Percentiles rank a stretch among this genome's conserved stretches.
phyloP scores from a whole-genome alignment of 225 moss, liverwort and hornwort species.

The Physcomitrium patens region DNA sequence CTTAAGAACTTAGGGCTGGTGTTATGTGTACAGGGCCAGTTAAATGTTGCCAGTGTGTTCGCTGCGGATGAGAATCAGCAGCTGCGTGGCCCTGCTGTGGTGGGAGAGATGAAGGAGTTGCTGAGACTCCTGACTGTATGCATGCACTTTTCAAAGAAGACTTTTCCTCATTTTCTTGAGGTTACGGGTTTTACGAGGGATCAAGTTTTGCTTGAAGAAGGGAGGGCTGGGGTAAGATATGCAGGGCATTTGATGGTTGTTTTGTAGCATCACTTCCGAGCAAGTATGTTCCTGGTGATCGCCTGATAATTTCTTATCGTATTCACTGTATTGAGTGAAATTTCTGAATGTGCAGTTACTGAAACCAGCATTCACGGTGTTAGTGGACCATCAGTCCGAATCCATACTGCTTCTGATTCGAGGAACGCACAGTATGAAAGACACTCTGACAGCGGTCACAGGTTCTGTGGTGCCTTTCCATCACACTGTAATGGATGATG shows the following conservation, averaged over 20 bases:
- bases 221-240: slow-evolving; percentile 79
- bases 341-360: slow-evolving; percentile 65
- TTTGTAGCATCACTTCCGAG: background rate
- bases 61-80: slow-evolving; percentile 66
- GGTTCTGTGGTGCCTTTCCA: slow-evolving; percentile 98
- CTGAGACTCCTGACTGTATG: slow-evolving; percentile 75
- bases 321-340: slow-evolving; percentile 10
- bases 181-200: slow-evolving; percentile 67
- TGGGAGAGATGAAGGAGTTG: slow-evolving; percentile 75
- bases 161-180: slow-evolving; percentile 84
- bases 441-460: slow-evolving; percentile 93
- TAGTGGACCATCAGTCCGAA: slow-evolving; percentile 82
- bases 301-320: background rate
- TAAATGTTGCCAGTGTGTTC: slow-evolving; percentile 88
- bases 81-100: slow-evolving; percentile 67
- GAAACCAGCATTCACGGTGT: slow-evolving; percentile 92
- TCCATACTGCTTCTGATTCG: slow-evolving; percentile 90
- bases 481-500: slow-evolving; percentile 82
- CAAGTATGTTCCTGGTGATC: background rate
- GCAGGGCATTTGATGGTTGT: background rate
- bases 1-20: slow-evolving; percentile 3
- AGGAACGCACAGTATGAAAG: slow-evolving; percentile 97
- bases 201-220: slow-evolving; percentile 86
- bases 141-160: slow-evolving; percentile 91
- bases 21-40: slow-evolving; percentile 73